A percentile compares a stretch with the other conserved stretches of the same genome.
Conservation (phyloP, 2,329 filamentous ascomycete species). For the Eutypa lata region DNA sequence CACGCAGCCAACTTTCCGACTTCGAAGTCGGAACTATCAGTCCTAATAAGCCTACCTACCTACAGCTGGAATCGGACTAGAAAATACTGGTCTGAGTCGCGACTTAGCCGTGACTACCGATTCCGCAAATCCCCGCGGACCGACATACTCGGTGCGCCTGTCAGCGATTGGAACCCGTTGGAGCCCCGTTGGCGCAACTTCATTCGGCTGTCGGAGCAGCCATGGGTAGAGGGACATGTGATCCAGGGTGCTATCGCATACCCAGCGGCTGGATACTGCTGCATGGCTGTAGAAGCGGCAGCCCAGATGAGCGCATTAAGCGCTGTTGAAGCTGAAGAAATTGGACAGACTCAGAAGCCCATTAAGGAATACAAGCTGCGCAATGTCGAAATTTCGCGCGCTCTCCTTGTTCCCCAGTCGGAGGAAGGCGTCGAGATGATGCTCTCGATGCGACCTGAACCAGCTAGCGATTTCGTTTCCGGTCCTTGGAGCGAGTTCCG, state of each 20-base stretch:
- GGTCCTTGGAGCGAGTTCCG: constrained; percentile 2
- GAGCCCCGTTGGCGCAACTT: constrained; percentile 4
- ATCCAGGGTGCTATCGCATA: constrained; percentile 40
- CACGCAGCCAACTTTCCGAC: neutral
- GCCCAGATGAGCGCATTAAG: neutral
- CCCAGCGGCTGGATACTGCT: constrained; percentile 30
- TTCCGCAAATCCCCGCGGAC: constrained; percentile 3
- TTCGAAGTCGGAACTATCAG: neutral
- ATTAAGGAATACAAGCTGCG: constrained; percentile 4
- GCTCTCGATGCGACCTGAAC: constrained; percentile 1
- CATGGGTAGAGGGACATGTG: constrained; percentile 39
- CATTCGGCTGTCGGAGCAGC: constrained; percentile 8
- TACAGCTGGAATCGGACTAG: constrained; percentile 11
- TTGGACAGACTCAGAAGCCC: constrained; percentile 7
- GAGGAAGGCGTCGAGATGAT: constrained; percentile 1
- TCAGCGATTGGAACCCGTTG: constrained; percentile 1
- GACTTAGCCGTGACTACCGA: constrained; percentile 1
- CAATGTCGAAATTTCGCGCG: neutral
- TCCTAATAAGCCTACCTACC: constrained; percentile 2
- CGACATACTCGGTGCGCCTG: constrained; percentile 7
- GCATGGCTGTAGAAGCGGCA: constrained; percentile 16
- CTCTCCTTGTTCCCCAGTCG: constrained; percentile 1
- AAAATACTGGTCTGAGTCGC: constrained; percentile 7
- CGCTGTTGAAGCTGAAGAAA: constrained; percentile 11
- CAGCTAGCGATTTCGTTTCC: neutral